These are phyloP conservation scores for Digitaria exilis DNA, from an alignment of 202 grass and related monocot species.

Conservation along the genomic window DNA sequence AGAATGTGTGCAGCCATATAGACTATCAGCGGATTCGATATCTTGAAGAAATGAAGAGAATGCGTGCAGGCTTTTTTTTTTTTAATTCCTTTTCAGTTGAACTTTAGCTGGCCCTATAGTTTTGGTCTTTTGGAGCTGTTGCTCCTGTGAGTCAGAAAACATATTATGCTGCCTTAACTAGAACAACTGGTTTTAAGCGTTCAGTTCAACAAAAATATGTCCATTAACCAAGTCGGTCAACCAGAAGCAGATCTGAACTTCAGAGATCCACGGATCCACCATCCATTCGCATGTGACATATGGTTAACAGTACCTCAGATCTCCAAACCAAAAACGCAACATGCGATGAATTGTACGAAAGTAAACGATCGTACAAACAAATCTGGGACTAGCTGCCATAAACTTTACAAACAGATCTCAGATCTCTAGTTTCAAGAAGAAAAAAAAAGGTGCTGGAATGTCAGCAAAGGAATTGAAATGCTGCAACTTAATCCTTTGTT, in stretches of 20 bases:
- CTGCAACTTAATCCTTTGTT: background rate
- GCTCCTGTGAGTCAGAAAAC: background rate
- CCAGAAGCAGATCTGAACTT: background rate
- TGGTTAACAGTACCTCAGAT: background rate
- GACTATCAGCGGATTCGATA: background rate
- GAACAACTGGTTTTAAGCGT: background rate
- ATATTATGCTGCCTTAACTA: background rate
- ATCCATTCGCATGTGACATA: background rate
- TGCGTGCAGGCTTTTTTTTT: background rate
- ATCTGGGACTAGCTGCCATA: background rate
- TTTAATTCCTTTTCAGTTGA: background rate
- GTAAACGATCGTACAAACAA: background rate
- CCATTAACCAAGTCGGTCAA: background rate
- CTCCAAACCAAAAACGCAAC: background rate
- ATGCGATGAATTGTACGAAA: background rate
- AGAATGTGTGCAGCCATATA: too few relatives aligned
- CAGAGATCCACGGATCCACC: background rate
- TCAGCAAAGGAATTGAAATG: background rate
- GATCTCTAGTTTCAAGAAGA: conserved; percentile 15
- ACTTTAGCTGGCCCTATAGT: background rate
- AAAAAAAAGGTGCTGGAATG: background rate
- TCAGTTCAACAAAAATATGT: background rate
- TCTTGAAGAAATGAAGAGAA: background rate
- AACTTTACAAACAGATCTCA: conserved; percentile 7
- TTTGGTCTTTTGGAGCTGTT: background rate